Evolutionary conservation across 2,329 filamentous ascomycete genomes (phyloP), one percentile per base, ranked within the genome.

Genomic region (Cladosporium sp.): DNA sequence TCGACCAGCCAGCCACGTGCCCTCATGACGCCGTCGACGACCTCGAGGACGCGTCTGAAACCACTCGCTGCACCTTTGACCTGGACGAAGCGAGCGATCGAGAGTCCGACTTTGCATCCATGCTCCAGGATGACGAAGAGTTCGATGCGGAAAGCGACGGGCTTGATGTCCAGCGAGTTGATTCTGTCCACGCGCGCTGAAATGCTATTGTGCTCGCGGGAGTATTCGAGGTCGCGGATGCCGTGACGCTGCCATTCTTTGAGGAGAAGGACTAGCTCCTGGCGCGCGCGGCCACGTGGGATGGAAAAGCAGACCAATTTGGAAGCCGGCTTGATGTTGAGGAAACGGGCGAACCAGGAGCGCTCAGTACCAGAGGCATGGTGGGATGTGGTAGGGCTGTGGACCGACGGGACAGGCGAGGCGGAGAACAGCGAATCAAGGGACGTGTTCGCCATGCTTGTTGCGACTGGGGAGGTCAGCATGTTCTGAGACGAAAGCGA

Each of bases 51-150:
- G 63, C 83, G 84, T 65, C 89, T 80, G 72, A 97, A 95, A 59
- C 87, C 93, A 61, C 86, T 93, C 32, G 89, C 90, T 1, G 92
- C 91, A n/a, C 92, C 93, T 52, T 85, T 85, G 64, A 93, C 89
- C 64, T 96, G 91, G 1, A 88, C 92, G 67, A 96, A 89, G 30
- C 89, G 85, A 24, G 88, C 83, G 57, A 96, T 83, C 66, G 86
- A 88, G 48, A 96, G 78, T 7, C 85, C 85, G 40, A 82, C 84
- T 56, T 83, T 84, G 61, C 82, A 85, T 42, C 88, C 88, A 63
- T 93, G 87, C 71, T 96, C 88, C 55, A 95, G 86, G 32, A 95
- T 86, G 1, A 86, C 89, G 73, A 95, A 95, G 54, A 96, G 80
- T 67, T 96, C 89, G 32, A 85, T 83, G 13, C 89, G 86, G 68